Evolutionary conservation across 208 protist genomes (phyloP).

Genomic region (Trypanosoma scelopori): DNA sequence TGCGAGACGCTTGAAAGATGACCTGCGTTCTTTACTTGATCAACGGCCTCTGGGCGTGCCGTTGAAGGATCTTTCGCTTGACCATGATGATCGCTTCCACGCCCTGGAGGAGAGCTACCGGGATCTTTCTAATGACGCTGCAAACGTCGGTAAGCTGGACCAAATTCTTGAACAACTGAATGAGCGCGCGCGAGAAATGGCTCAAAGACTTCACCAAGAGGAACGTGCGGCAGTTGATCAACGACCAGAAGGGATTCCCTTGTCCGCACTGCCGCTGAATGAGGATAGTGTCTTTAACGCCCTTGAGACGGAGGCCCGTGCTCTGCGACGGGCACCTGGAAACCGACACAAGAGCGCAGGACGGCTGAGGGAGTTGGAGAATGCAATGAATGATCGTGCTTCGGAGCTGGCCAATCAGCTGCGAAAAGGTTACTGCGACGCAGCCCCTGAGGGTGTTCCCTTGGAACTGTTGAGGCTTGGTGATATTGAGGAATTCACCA

Average conservation of each 20-base stretch:
- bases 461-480: slow-evolving; percentile 63
- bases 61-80: slow-evolving; percentile 49
- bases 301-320: slow-evolving; percentile 63
- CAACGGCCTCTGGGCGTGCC: slow-evolving; percentile 64
- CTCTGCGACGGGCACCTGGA: slow-evolving; percentile 38
- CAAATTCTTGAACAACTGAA: slow-evolving; percentile 76
- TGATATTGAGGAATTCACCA: slow-evolving; percentile 61
- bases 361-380: slow-evolving; percentile 26
- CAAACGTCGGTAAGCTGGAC: slow-evolving; percentile 43
- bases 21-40: slow-evolving; percentile 58
- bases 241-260: slow-evolving; percentile 59
- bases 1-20: slow-evolving; percentile 39
- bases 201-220: slow-evolving; percentile 51
- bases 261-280: slow-evolving; percentile 64
- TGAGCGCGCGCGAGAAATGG: slow-evolving; percentile 61
- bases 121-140: slow-evolving; percentile 48
- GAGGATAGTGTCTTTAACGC: slow-evolving; percentile 55
- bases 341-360: slow-evolving; percentile 32
- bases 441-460: slow-evolving; percentile 48
- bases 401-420: slow-evolving; percentile 56
- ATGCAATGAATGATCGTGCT: slow-evolving; percentile 77
- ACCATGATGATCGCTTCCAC: slow-evolving; percentile 44
- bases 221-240: slow-evolving; percentile 49
- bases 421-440: slow-evolving; percentile 43
- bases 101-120: slow-evolving; percentile 63